A percentile compares a stretch with the other conserved stretches of the same genome.
phyloP scores from a whole-genome alignment of 306 rosid genomes.

The Corylus heterophylla region DNA sequence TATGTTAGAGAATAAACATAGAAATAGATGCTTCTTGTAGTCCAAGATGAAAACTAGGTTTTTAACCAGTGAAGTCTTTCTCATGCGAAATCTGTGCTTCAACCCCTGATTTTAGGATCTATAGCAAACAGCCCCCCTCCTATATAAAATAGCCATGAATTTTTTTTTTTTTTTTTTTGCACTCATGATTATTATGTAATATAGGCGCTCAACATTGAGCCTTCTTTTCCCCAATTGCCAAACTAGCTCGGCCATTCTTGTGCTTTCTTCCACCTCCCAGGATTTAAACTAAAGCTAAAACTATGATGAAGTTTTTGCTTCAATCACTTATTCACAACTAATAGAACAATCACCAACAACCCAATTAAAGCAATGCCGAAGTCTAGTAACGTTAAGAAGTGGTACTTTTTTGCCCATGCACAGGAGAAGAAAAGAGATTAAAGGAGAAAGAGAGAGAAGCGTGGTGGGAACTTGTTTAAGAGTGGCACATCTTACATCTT shows the following conservation, averaged over 20 bases:
- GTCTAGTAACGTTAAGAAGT: not conserved
- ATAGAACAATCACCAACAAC: not conserved
- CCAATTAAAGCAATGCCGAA: not conserved
- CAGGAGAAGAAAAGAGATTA: no score
- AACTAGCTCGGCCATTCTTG: no score
- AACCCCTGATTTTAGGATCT: not conserved
- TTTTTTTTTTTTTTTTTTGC: no score
- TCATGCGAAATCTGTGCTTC: not conserved
- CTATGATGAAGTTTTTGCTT: not conserved
- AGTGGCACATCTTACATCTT: no score
- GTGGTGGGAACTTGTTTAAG: no score
- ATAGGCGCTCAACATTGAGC: no score
- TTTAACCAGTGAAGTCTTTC: not conserved
- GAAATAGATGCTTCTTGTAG: not conserved
- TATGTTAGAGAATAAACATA: not conserved
- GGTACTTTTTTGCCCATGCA: not conserved
- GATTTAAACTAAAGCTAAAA: no score
- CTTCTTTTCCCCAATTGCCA: no score
- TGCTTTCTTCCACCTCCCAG: no score
- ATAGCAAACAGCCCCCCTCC: not conserved
- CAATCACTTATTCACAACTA: not conserved
- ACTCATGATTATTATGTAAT: no score
- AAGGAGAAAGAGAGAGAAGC: no score
- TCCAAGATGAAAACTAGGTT: not conserved
- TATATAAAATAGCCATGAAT: not conserved